phyloP scores from a whole-genome alignment of 306 rosid genomes.

The Vigna radiata region DNA sequence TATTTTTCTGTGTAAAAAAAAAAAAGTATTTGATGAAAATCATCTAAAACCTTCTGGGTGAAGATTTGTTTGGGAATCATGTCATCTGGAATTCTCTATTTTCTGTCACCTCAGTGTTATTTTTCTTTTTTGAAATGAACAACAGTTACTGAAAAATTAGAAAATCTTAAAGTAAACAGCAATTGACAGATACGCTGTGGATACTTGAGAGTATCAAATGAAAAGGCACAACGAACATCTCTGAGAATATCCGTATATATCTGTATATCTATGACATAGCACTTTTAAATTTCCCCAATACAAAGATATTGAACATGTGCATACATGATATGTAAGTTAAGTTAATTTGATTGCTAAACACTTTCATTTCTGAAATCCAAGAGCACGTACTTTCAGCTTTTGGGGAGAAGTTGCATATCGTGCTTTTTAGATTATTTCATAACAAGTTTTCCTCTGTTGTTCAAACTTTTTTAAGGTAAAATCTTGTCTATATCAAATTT shows the following conservation, averaged over 20 bases:
- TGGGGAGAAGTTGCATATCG: neutral
- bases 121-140: neutral
- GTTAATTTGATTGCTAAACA: neutral
- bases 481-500: neutral
- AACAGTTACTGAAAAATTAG: neutral
- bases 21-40: constrained; percentile 5
- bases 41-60: neutral
- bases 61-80: too few species aligned
- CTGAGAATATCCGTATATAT: neutral
- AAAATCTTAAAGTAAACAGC: neutral
- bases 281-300: neutral
- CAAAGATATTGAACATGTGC: neutral
- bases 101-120: neutral
- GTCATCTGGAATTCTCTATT: neutral
- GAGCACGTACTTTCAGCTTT: neutral
- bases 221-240: neutral
- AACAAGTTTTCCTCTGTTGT: neutral
- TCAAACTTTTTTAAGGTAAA: neutral
- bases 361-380: neutral
- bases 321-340: neutral
- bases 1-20: neutral
- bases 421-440: neutral
- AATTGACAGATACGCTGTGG: too few species aligned
- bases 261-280: too few species aligned
- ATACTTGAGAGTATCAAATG: neutral